Conservation (phyloP, 331 rosid species). For the Telfairia occidentalis region DNA sequence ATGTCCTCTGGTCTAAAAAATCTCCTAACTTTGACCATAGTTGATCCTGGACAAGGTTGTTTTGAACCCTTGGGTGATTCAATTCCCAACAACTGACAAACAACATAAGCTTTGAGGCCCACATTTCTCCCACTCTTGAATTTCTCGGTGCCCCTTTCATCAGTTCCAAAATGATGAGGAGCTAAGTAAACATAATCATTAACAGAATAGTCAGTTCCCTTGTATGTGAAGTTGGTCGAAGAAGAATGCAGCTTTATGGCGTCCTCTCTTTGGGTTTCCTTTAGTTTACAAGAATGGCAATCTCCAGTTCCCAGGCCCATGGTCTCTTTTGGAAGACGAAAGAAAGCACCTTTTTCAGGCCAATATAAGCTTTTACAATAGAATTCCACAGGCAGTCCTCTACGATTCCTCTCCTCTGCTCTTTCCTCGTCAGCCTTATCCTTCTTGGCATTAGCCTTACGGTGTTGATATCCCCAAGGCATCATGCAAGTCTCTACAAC, state of each 20-base stretch:
- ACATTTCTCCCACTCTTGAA: constrained; percentile 76
- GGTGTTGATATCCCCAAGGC: constrained; percentile 71
- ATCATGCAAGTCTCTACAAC: constrained; percentile 29
- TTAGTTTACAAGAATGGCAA: constrained; percentile 59
- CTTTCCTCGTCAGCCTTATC: constrained; percentile 48
- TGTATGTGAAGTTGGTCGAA: constrained; percentile 40
- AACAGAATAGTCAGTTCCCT: constrained; percentile 49
- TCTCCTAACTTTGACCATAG: constrained; percentile 64
- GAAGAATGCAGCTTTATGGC: constrained; percentile 40
- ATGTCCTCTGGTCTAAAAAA: constrained; percentile 87
- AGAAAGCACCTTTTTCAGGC: constrained; percentile 81
- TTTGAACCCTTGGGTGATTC: constrained; percentile 34
- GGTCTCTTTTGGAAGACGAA: constrained; percentile 38
- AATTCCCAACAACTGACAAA: constrained; percentile 68
- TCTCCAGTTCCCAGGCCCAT: constrained; percentile 68
- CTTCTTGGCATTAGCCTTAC: constrained; percentile 51
- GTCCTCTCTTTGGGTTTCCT: constrained; percentile 40
- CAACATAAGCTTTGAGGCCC: constrained; percentile 68
- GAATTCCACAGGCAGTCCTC: constrained; percentile 57
- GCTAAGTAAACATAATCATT: constrained; percentile 53
- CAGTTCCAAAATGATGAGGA: constrained; percentile 46
- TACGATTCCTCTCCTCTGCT: constrained; percentile 79
- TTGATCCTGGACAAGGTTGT: constrained; percentile 30
- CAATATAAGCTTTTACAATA: constrained; percentile 77
- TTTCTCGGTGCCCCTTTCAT: constrained; percentile 38